Conservation (phyloP, 2,329 filamentous ascomycete genomes). For the Tolypocladium endophyticum region DNA sequence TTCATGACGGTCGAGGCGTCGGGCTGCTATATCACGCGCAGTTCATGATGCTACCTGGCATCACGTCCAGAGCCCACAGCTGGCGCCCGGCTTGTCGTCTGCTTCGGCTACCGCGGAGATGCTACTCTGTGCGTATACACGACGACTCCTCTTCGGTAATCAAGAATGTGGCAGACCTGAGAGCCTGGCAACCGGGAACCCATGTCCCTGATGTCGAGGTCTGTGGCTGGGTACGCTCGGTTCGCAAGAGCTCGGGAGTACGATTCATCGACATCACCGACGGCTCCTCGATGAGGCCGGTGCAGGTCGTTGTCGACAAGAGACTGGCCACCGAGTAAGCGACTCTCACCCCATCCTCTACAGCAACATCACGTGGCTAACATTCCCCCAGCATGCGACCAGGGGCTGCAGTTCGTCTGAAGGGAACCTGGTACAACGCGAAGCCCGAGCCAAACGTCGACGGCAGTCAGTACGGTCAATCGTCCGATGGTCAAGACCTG, state of each 20-base stretch:
- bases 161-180: slow-evolving; percentile 42
- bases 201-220: slow-evolving; percentile 45
- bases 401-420: slow-evolving; percentile 68
- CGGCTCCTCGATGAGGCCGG: slow-evolving; percentile 66
- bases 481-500: not conserved
- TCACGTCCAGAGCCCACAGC: not conserved
- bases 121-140: slow-evolving; percentile 22
- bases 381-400: slow-evolving; percentile 55
- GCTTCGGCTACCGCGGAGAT: slow-evolving; percentile 7
- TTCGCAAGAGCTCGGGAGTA: slow-evolving; percentile 74
- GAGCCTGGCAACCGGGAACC: slow-evolving; percentile 37
- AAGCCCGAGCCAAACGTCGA: not conserved
- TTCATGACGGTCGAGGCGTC: not conserved
- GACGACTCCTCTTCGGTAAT: slow-evolving; percentile 19
- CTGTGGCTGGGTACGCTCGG: slow-evolving; percentile 72
- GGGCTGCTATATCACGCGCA: not conserved
- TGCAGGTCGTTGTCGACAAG: slow-evolving; percentile 74
- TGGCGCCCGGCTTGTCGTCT: not conserved
- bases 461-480: not conserved
- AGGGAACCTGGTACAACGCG: slow-evolving; percentile 56
- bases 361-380: slow-evolving; percentile 15
- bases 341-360: slow-evolving; percentile 5
- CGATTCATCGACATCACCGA: slow-evolving; percentile 81
- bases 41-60: not conserved
- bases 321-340: slow-evolving; percentile 61